These are phyloP conservation scores for Arabidopsis hybrid DNA, from an alignment of 441 rosid genomes.

Conservation along the genomic window DNA sequence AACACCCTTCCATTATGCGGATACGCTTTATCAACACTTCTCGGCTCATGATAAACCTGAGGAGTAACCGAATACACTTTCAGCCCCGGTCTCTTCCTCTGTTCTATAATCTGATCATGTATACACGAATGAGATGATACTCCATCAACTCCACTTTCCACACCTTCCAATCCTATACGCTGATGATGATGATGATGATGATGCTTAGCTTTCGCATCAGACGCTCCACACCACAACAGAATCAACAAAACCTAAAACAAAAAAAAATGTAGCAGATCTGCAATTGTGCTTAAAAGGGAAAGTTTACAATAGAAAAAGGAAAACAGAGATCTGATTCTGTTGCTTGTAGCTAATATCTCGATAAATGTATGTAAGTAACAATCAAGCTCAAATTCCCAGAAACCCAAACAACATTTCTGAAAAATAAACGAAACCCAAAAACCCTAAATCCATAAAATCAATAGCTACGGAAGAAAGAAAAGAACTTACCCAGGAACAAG, in stretches of 20 bases:
- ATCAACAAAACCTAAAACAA: conserved; percentile 67
- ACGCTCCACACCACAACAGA: conserved; percentile 58
- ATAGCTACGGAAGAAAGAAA: no score
- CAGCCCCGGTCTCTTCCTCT: conserved; percentile 86
- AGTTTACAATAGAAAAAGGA: neutral
- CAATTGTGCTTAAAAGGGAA: conserved; percentile 28
- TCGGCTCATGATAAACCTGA: conserved; percentile 77
- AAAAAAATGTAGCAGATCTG: neutral
- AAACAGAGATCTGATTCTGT: conserved; percentile 30
- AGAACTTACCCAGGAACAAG: no score
- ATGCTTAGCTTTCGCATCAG: conserved; percentile 46
- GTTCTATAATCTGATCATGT: conserved; percentile 92
- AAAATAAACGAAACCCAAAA: conserved; percentile 7
- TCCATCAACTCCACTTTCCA: conserved; percentile 54
- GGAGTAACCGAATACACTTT: conserved; percentile 89
- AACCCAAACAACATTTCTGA: conserved; percentile 33
- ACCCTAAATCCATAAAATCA: conserved; percentile 45
- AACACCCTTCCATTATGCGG: conserved; percentile 78
- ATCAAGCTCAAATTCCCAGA: conserved; percentile 23
- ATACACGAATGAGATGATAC: conserved; percentile 88
- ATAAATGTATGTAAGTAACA: neutral
- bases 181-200: conserved; percentile 45
- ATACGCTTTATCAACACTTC: conserved; percentile 43
- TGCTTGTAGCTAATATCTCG: no score
- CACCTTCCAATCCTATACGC: conserved; percentile 48